Base-by-base conservation (phyloP, 148 eudicot genomes). In the Rheum nobile region DNA sequence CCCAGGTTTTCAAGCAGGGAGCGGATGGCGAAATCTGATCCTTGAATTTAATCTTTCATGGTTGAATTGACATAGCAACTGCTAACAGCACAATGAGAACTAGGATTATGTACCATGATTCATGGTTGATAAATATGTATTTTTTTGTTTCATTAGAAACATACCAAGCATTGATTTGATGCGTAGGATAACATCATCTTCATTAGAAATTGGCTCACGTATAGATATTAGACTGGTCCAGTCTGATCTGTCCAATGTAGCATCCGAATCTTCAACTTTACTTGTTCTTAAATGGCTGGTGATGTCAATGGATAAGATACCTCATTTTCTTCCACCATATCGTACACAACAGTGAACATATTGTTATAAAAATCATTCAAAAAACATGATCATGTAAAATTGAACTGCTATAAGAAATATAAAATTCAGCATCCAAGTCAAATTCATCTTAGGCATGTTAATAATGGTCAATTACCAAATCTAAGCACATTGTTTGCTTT, bases 221-320 rank as follows among this genome's bases (percentile, higher is more conserved):
- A 91, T 94, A 67, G 98, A 95, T 44, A 88, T 74, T 21, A 97
- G 98, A 82, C 98, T 95, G 35, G 90, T 90, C 54, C 79, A 81
- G 79, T 84, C 91, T 71, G 85, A 75, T 80, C 81, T 85, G 73
- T 82, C 89, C 65, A 73, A 75, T 29, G 46, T 29, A 42, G 67
- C 39, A 68, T 86, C 83, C 68, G 69, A 48, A 67, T 81, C 85
- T 52, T 82, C 87, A n/a, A 75, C 76, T 72, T 82, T 80, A 59
- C 46, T 75, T 44, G 78, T 72, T 28, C 71, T 44, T 52, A 83
- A 83, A 85, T 74, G 75, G 65, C n/a, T n/a, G n/a, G 82, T 34
- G 93, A 82, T 35, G 79, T 63, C 54, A 68, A 59, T 21, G 81
- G 80, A 76, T 87, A 80, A 65, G 88, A 82, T 50, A 37, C 34